A percentile compares a stretch with the other conserved stretches of the same genome.
phyloP scores from a whole-genome alignment of 2,329 filamentous ascomycete species.

The Shiraia bambusicola region DNA sequence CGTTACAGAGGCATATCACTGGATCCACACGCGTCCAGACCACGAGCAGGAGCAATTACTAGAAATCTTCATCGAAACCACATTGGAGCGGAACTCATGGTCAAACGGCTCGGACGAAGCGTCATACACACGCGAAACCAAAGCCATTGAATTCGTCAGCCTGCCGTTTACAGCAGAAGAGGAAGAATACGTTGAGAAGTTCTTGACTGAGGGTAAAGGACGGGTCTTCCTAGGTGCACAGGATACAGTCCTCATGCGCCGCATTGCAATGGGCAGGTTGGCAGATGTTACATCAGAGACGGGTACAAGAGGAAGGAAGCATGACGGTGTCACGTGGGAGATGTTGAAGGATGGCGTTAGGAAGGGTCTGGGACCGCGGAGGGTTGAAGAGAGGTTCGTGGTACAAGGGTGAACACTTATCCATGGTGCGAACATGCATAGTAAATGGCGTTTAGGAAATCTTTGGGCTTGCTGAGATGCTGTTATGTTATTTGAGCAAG shows the following conservation, averaged over 20 bases:
- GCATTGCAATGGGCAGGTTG: slow-evolving; percentile 66
- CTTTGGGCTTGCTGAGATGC: not conserved
- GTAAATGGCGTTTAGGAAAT: slow-evolving; percentile 4
- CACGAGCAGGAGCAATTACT: slow-evolving; percentile 65
- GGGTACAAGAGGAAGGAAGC: slow-evolving; percentile 45
- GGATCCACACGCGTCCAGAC: slow-evolving; percentile 66
- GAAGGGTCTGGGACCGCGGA: slow-evolving; percentile 40
- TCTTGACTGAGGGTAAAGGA: slow-evolving; percentile 65
- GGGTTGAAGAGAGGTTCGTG: slow-evolving; percentile 22
- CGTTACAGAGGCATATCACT: slow-evolving; percentile 72
- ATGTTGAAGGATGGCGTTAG: slow-evolving; percentile 39
- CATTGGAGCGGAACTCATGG: slow-evolving; percentile 23
- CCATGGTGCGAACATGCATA: slow-evolving; percentile 5
- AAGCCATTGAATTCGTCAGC: slow-evolving; percentile 69
- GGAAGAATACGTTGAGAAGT: slow-evolving; percentile 73
- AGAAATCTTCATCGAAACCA: slow-evolving; percentile 59
- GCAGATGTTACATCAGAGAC: slow-evolving; percentile 44
- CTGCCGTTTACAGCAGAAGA: slow-evolving; percentile 71
- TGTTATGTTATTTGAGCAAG: too few species aligned
- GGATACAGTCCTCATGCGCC: slow-evolving; percentile 74
- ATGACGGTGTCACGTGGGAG: slow-evolving; percentile 57
- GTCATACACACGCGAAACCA: slow-evolving; percentile 49
- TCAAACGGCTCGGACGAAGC: slow-evolving; percentile 8
- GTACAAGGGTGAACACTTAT: too few species aligned
- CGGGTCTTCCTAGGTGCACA: slow-evolving; percentile 65